Evolutionary conservation across 164 flowering plant genomes (phyloP), one percentile per base, ranked within the genome.

Genomic region (Vitis amurensis): DNA sequence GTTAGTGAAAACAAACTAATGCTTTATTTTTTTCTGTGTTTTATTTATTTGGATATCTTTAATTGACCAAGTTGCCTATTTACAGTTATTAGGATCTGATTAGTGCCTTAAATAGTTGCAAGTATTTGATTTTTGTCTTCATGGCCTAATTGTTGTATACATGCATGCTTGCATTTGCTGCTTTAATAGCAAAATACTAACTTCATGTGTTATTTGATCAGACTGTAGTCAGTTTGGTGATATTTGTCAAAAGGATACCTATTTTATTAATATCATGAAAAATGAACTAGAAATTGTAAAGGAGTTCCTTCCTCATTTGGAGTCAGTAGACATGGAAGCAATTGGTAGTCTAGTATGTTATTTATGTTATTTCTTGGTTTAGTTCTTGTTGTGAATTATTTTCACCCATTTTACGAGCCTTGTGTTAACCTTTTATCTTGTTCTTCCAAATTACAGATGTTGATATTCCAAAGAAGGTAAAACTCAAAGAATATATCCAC

Each of bases 211-310:
- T 37, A 14, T 31, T 68, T 56, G 68, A 59, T 73, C 68, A 4
- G 27, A 64, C 0, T 83, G 82, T 94, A 96, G 99, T 87, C 97
- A 91, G 74, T 90, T 96, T 79, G 88, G 91, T 47, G 99, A 96
- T 68, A 93, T 96, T 51, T 96, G 89, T 78, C 97, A 93, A 72
- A 95, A 88, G 75, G 92, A 88, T 23, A 23, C 27, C 19, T 73
- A 86, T 51, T 93, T 96, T 77, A 78, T 93, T 60, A 79, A 86
- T 60, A 61, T 67, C 49, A 63, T 96, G 82, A 89, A 84, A 80
- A 83, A 86, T 68, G 97, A 96, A 1, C 75, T 93, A 64, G 63
- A 77, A 73, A 85, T 93, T 69, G 89, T 86, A 17, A 93, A 89
- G 77, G 90, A 93, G 66, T 84, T 93, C 55, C 98, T 98, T 72